These are phyloP conservation scores for Fusarium guadeloupense DNA, from an alignment of 2,329 filamentous ascomycete species.

Conservation along the genomic window DNA sequence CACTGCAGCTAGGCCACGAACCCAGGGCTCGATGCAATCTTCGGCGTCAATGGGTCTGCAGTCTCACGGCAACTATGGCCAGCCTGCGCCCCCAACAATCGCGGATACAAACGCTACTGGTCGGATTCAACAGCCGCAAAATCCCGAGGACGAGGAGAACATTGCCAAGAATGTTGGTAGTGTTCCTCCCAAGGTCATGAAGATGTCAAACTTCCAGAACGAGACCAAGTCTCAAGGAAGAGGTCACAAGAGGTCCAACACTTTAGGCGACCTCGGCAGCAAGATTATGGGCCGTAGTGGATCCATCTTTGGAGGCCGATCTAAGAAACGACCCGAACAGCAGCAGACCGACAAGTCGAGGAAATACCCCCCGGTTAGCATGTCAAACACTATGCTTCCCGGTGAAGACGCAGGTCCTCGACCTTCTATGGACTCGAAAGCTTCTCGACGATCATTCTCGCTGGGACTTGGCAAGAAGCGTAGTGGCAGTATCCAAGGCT, in stretches of 20 bases:
- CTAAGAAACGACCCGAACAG: conserved; percentile 60
- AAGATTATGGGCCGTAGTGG: conserved; percentile 86
- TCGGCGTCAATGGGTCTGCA: conserved; percentile 70
- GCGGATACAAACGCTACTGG: conserved; percentile 90
- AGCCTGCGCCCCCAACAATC: conserved; percentile 86
- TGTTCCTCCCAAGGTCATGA: conserved; percentile 67
- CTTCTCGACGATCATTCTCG: conserved; percentile 74
- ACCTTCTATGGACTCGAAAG: conserved; percentile 74
- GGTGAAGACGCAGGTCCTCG: conserved; percentile 62
- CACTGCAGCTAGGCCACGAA: conserved; percentile 72
- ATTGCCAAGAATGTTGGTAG: conserved; percentile 70
- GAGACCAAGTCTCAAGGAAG: conserved; percentile 60
- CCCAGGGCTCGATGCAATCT: conserved; percentile 81
- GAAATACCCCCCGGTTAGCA: conserved; percentile 89
- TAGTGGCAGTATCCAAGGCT: conserved; percentile 71
- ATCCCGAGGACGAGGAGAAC: conserved; percentile 70
- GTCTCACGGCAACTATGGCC: conserved; percentile 78
- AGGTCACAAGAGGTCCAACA: conserved; percentile 75
- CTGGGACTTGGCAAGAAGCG: conserved; percentile 75
- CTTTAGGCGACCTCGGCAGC: conserved; percentile 82
- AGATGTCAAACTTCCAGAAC: conserved; percentile 65
- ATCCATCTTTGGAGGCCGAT: conserved; percentile 77
- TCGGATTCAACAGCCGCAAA: conserved; percentile 80
- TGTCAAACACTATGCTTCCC: conserved; percentile 76
- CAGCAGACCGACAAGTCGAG: conserved; percentile 67